A percentile compares a stretch with the other conserved stretches of the same genome.
phyloP scores from a whole-genome alignment of 2,329 filamentous ascomycete genomes.

The Coniochaeta ligniaria region DNA sequence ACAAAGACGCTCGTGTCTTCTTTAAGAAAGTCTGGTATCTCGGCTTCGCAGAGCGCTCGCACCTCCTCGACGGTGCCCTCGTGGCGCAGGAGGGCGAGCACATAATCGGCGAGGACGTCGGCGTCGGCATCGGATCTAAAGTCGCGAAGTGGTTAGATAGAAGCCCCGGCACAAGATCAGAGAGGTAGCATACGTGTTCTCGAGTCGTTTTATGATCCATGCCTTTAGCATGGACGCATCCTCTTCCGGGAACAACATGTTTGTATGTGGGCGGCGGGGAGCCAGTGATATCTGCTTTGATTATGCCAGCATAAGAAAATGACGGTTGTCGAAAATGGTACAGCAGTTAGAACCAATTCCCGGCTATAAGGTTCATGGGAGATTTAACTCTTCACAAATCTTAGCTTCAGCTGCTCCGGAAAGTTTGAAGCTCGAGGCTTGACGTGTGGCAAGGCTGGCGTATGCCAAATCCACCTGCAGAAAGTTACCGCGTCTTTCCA shows the following conservation, averaged over 20 bases:
- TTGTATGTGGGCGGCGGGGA: constrained; percentile 6
- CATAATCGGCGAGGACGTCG: constrained; percentile 77
- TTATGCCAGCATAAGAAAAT: background rate
- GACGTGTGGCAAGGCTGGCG: too few species aligned
- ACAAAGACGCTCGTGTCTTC: constrained; percentile 61
- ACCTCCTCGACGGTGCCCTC: constrained; percentile 60
- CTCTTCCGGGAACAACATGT: constrained; percentile 56
- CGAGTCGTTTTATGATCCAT: constrained; percentile 72
- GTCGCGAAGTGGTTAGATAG: background rate
- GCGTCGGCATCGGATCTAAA: constrained; percentile 71
- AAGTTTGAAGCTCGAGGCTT: too few species aligned
- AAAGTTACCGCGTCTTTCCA: too few species aligned
- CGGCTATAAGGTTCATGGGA: too few species aligned
- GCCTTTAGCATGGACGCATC: constrained; percentile 60
- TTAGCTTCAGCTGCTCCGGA: too few species aligned
- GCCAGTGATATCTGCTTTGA: background rate
- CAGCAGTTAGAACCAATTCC: too few species aligned
- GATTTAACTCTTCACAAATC: too few species aligned
- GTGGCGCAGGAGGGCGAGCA: constrained; percentile 68
- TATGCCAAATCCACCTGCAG: too few species aligned
- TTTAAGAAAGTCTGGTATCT: constrained; percentile 69
- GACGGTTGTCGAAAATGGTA: too few species aligned
- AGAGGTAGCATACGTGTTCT: constrained; percentile 52
- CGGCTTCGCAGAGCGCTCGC: constrained; percentile 59
- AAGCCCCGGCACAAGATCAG: background rate